A percentile compares a stretch with the other conserved stretches of the same genome.
Conservation (phyloP, 2,329 filamentous ascomycete species). For the Cryphonectria nitschkei region DNA sequence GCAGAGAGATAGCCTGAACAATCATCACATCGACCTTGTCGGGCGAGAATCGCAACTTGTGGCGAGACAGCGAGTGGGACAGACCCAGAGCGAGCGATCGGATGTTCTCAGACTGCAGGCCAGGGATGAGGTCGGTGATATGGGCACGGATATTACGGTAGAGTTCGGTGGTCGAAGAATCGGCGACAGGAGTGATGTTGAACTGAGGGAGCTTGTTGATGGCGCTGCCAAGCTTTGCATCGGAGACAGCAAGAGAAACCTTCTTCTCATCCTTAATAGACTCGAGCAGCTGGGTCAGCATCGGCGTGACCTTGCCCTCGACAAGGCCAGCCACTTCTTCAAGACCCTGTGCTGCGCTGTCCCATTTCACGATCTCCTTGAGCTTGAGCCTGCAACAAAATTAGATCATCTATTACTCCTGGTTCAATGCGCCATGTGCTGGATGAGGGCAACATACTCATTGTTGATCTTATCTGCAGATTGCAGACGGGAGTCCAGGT, state of each 20-base stretch:
- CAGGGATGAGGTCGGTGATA: slow-evolving; percentile 86
- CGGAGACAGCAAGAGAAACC: slow-evolving; percentile 88
- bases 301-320: slow-evolving; percentile 92
- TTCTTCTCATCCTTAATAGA: slow-evolving; percentile 98
- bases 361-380: slow-evolving; percentile 97
- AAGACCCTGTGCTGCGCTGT: slow-evolving; percentile 86
- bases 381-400: slow-evolving; percentile 72
- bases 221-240: slow-evolving; percentile 87
- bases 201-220: slow-evolving; percentile 91
- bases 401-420: slow-evolving; percentile 25
- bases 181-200: slow-evolving; percentile 80
- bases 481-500: slow-evolving; percentile 76
- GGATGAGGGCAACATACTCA: slow-evolving; percentile 63
- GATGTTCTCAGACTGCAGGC: slow-evolving; percentile 81
- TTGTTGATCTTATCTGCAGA: slow-evolving; percentile 84
- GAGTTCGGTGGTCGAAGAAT: slow-evolving; percentile 81
- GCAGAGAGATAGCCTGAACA: slow-evolving; percentile 89
- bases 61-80: slow-evolving; percentile 92
- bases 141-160: slow-evolving; percentile 95
- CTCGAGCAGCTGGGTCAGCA: slow-evolving; percentile 80
- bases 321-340: slow-evolving; percentile 88
- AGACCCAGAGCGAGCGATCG: slow-evolving; percentile 95
- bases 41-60: slow-evolving; percentile 98
- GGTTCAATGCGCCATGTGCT: neutral
- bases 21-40: slow-evolving; percentile 99